A percentile compares a stretch with the other conserved stretches of the same genome.
phyloP scores from a whole-genome alignment of 345 rosid genomes.

The Erodium maritimum region DNA sequence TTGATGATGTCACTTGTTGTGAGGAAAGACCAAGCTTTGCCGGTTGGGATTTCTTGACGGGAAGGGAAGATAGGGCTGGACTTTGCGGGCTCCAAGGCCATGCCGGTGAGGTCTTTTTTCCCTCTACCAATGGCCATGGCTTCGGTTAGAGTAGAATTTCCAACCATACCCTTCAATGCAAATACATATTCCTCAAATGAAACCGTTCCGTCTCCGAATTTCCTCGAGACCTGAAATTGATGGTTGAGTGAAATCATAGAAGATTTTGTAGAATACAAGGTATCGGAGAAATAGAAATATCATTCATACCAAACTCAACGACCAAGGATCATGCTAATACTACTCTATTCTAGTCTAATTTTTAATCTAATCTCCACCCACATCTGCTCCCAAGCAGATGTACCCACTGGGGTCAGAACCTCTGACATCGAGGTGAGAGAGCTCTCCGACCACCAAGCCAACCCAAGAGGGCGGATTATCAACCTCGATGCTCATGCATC shows the following conservation, averaged over 20 bases:
- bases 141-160: conserved; percentile 21
- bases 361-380: no score
- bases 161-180: conserved; percentile 22
- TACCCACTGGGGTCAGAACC: no score
- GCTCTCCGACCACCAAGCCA: no score
- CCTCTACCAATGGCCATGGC: conserved; percentile 37
- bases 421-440: no score
- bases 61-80: conserved; percentile 12
- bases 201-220: conserved; percentile 43
- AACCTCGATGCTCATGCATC: no score
- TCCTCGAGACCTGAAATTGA: conserved; percentile 34
- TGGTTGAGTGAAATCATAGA: background rate
- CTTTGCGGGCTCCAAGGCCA: conserved; percentile 25
- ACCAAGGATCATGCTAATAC: no score
- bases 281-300: no score
- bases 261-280: no score
- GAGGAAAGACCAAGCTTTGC: conserved; percentile 39
- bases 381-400: no score
- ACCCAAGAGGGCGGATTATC: no score
- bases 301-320: no score
- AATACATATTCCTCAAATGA: conserved; percentile 32
- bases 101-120: conserved; percentile 38
- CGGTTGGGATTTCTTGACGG: conserved; percentile 32
- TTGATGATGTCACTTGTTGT: conserved; percentile 30
- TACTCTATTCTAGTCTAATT: no score